phyloP scores from a whole-genome alignment of 805 yeast genomes.

The Pichia rugopelliculosa region DNA sequence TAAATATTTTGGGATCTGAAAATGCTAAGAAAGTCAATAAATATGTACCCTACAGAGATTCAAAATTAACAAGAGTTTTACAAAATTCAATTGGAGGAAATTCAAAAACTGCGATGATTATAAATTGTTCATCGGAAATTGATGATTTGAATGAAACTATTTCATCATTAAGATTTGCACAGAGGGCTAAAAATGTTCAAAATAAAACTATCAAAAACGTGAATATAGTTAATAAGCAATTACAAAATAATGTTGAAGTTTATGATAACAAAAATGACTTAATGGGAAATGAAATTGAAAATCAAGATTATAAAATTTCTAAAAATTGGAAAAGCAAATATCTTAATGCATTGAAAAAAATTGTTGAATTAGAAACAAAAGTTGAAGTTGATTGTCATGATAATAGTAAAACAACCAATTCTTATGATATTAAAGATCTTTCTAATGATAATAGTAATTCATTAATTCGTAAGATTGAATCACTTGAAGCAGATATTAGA shows the following conservation, averaged over 20 bases:
- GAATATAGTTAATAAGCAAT: background rate
- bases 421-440: background rate
- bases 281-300: background rate
- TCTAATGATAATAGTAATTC: too few relatives aligned
- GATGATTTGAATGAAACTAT: slow-evolving; percentile 56
- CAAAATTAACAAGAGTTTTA: slow-evolving; percentile 68
- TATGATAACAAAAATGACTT: background rate
- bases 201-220: background rate
- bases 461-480: background rate
- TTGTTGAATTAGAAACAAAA: slow-evolving; percentile 5
- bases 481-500: slow-evolving; percentile 4
- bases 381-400: background rate
- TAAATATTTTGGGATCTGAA: slow-evolving; percentile 68
- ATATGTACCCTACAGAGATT: slow-evolving; percentile 33
- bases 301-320: background rate
- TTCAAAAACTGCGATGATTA: slow-evolving; percentile 64
- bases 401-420: background rate
- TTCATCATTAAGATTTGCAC: slow-evolving; percentile 68
- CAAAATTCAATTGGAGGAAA: slow-evolving; percentile 82
- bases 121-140: slow-evolving; percentile 63
- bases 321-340: slow-evolving; percentile 5
- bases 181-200: slow-evolving; percentile 47
- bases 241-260: background rate
- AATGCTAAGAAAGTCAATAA: slow-evolving; percentile 34
- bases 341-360: slow-evolving; percentile 4